Base-by-base conservation (phyloP, 192 early-diverging fungal genomes). In the Haplosporangium gracile region DNA sequence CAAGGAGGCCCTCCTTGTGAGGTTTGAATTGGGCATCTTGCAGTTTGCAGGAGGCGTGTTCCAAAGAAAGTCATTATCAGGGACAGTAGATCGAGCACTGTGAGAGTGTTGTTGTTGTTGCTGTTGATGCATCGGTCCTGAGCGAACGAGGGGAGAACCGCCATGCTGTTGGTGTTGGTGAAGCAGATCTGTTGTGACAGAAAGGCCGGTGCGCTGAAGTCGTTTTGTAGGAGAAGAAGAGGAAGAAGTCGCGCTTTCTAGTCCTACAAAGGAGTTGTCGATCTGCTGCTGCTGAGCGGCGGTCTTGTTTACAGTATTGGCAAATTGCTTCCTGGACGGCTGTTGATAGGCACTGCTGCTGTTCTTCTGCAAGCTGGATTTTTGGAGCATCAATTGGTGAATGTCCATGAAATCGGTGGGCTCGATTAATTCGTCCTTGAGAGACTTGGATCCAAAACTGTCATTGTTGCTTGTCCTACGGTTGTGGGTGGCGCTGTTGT, bases 21-120 rank as follows among this genome's bases (percentile, higher is more conserved):
- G 32, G 45, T 51, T 71, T 43, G 73, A 51, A 34, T 38, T 72
- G 16, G 60, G 70, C 36, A 80, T 57, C 34, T 72, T 85, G 57
- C 83, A 80, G 53, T 80, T 85, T 11, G 83, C 74, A 24, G 83
- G 83, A 11, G 83, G 83, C 8, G 74, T 69, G 45, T 75, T 70
- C 57, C 60, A 73, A 42, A 43, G 10, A 22, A 75, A 39, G 11
- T 79, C 76, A 1, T 22, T 26, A 7, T 79, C 68, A 3, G 53
- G 5, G 5, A 77, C 68, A 49, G 73, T 36, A 39, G 68, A 38
- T 65, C 51, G 69, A 4, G 53, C 38, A 13, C 47, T 65, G 20
- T 38, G 74, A 2, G n/a, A 20, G 11, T 22, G 73, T 39, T 75
- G 65, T n/a, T 79, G 77, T 20, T 65, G 79, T 10, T 47, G 51